Evolutionary conservation across 2,329 filamentous ascomycete genomes (phyloP).

Genomic region (Domatiomyces catenatus): DNA sequence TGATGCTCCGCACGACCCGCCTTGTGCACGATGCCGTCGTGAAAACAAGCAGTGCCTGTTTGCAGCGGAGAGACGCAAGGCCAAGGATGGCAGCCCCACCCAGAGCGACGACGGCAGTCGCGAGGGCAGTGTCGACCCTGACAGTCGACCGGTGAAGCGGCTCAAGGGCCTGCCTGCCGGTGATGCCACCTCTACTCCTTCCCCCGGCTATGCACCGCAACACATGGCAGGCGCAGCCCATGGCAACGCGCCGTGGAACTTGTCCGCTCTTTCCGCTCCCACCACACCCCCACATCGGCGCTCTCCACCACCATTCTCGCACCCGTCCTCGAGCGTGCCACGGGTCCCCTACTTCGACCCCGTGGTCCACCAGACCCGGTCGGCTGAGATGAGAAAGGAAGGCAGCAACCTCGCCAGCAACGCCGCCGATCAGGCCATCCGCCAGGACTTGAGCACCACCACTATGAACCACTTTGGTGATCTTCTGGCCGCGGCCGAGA

Average conservation of each 20-base stretch:
- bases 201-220: background rate
- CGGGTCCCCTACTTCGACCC: background rate
- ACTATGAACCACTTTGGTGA: background rate
- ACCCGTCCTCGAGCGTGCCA: background rate
- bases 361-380: background rate
- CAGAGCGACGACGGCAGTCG: constrained; percentile 26
- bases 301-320: background rate
- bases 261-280: background rate
- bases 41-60: constrained; percentile 97
- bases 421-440: background rate
- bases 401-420: background rate
- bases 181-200: background rate
- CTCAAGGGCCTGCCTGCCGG: background rate
- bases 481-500: background rate
- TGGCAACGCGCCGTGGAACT: background rate
- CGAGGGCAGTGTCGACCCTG: background rate
- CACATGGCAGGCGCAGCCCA: background rate
- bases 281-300: background rate
- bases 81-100: constrained; percentile 46
- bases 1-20: constrained; percentile 85
- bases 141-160: background rate
- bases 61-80: constrained; percentile 82
- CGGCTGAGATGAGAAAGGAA: background rate
- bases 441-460: background rate
- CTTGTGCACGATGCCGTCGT: constrained; percentile 81